phyloP scores from a whole-genome alignment of 441 rosid species.

The Breynia disticha region DNA sequence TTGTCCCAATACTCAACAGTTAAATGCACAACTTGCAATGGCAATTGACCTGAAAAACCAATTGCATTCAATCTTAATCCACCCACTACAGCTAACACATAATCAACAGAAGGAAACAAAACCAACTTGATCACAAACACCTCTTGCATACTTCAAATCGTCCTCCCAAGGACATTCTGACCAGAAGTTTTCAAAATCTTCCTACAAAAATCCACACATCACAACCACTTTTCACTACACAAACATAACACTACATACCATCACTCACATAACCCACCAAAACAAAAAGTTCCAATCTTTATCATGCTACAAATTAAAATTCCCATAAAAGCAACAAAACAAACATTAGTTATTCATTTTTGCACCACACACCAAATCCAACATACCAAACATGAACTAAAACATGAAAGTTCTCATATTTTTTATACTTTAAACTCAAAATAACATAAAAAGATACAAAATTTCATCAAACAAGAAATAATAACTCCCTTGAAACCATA shows the following conservation, averaged over 20 bases:
- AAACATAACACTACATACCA: no score
- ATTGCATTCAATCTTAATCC: conserved; percentile 7
- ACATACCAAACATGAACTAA: no score
- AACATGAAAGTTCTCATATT: no score
- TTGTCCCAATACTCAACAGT: conserved; percentile 86
- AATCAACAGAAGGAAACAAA: background rate
- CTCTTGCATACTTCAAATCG: conserved; percentile 72
- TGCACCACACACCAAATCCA: no score
- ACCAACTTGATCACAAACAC: conserved; percentile 73
- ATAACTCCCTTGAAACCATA: conserved; percentile 71
- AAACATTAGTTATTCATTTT: no score
- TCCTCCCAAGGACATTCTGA: conserved; percentile 93
- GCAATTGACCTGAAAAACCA: conserved; percentile 53
- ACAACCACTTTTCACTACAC: conserved; percentile 15
- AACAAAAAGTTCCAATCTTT: background rate
- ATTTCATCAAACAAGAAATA: background rate
- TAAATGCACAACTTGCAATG: conserved; percentile 82
- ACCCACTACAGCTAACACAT: background rate
- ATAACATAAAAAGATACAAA: background rate
- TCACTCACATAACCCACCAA: no score
- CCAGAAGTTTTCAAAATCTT: conserved; percentile 91
- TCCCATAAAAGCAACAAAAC: no score
- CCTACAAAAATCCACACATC: conserved; percentile 43
- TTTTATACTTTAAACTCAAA: no score
- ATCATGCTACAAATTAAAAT: background rate